Evolutionary conservation across 2,329 filamentous ascomycete species (phyloP).

Genomic region (Ophiostoma piceae): DNA sequence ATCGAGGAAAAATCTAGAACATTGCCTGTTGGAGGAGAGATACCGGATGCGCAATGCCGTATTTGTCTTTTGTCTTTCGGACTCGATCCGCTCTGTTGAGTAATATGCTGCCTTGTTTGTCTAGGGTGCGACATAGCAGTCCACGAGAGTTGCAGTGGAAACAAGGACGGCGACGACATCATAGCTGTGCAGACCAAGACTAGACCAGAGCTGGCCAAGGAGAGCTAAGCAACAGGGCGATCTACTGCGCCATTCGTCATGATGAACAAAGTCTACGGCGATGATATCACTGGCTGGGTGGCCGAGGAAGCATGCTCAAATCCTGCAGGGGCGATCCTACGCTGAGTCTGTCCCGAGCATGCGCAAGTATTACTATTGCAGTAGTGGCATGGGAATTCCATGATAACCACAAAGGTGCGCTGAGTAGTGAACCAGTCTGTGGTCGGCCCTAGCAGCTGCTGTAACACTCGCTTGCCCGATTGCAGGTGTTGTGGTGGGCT

Average conservation of each 20-base stretch:
- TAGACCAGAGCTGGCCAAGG: not conserved
- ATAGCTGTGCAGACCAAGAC: not conserved
- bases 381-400: too few relatives aligned
- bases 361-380: not conserved
- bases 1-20: not conserved
- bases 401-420: not conserved
- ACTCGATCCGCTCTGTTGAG: not conserved
- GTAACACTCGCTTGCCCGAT: not conserved
- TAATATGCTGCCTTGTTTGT: not conserved
- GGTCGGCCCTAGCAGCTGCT: not conserved
- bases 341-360: not conserved
- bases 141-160: not conserved
- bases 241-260: conserved; percentile 3
- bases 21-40: not conserved
- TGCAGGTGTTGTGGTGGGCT: not conserved
- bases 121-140: not conserved
- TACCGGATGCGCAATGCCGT: not conserved
- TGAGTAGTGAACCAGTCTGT: not conserved
- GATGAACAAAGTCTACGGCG: not conserved
- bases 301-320: not conserved
- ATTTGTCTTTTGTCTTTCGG: not conserved
- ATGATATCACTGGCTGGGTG: not conserved
- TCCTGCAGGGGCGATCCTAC: conserved; percentile 7
- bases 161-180: not conserved
- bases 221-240: not conserved